These are phyloP conservation scores for Strobilomyces dryophilus DNA, from an alignment of 768 basidiomycete genomes.

Conservation along the genomic window DNA sequence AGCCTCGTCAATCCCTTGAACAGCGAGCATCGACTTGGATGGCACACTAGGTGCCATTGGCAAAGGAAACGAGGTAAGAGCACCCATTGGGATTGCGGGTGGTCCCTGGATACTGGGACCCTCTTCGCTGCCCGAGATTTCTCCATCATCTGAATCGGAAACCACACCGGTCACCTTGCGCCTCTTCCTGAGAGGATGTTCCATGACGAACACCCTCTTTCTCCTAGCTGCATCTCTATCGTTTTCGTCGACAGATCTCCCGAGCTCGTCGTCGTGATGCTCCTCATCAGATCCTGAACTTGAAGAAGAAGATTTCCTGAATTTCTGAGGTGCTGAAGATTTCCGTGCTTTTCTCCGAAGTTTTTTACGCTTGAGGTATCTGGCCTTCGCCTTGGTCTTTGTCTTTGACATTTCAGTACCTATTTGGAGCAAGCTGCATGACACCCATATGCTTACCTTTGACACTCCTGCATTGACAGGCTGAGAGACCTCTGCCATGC, in stretches of 20 bases:
- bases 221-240: conserved; percentile 5
- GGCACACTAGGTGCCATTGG: conserved; percentile 66
- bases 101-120: conserved; percentile 2
- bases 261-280: conserved; percentile 10
- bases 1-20: conserved; percentile 77
- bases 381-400: conserved; percentile 69
- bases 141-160: conserved; percentile 15
- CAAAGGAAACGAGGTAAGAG: conserved; percentile 66
- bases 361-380: conserved; percentile 72
- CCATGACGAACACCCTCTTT: conserved; percentile 7
- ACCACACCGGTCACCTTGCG: conserved; percentile 32
- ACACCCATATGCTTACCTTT: conserved; percentile 18
- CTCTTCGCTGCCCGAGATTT: neutral
- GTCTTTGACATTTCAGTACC: conserved; percentile 28
- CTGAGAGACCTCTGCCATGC: conserved; percentile 11
- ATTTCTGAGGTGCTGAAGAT: conserved; percentile 23
- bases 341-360: conserved; percentile 55
- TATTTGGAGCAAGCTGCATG: neutral
- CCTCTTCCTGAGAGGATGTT: conserved; percentile 40
- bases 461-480: conserved; percentile 1
- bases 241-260: conserved; percentile 17
- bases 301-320: conserved; percentile 18
- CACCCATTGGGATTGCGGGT: conserved; percentile 20
- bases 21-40: conserved; percentile 62
- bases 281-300: conserved; percentile 20